Evolutionary conservation across 345 rosid species (phyloP), one percentile per base, ranked within the genome.

Genomic region (Pistacia atlantica): DNA sequence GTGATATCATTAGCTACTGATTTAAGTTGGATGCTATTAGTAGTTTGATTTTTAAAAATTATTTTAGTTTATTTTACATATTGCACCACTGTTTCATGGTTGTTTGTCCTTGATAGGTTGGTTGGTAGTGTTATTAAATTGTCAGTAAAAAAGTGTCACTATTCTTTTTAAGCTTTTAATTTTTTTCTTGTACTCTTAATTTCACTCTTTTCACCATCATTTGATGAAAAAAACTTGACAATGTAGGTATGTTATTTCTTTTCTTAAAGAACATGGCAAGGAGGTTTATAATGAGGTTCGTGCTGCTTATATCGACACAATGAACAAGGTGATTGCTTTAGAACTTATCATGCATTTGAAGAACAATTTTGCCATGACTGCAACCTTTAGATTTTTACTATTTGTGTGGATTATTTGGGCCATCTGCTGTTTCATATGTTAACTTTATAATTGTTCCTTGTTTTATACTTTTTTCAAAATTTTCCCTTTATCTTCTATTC

Each of bases 181-280:
- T 1, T 10, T 64, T 22, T 0, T 75, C 14, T 52, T 80, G 22
- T 28, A 68, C 56, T 64, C 73, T 5, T 42, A 16, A 25, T 55
- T 56, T 18, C 68, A 58, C 59, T 52, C 71, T 66, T 75, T 71
- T 71, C 72, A 64, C 62, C 59, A 42, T 42, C 7, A 16, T 76
- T 52, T 63, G 55, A 51, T 51, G 16, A 14, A 52, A 56, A 71
- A 54, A 48, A 25, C 33, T 11, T 86, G 75, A 59, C 67, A 60
- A 70, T 83, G 75, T 83, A 96, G 99, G 94, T 96, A 93, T 82
- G 79, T 89, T 45, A 83, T 92, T 81, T 80, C 91, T 71, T 96
- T 96, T 84, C 91, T 96, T 79, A 93, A 92, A 88, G 98, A 89
- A 84, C 95, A 96, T 80, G 97, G 95, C 79, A 93, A 86, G 84